phyloP scores from a whole-genome alignment of 1,284 basidiomycete species.

The Fistulina hepatica region DNA sequence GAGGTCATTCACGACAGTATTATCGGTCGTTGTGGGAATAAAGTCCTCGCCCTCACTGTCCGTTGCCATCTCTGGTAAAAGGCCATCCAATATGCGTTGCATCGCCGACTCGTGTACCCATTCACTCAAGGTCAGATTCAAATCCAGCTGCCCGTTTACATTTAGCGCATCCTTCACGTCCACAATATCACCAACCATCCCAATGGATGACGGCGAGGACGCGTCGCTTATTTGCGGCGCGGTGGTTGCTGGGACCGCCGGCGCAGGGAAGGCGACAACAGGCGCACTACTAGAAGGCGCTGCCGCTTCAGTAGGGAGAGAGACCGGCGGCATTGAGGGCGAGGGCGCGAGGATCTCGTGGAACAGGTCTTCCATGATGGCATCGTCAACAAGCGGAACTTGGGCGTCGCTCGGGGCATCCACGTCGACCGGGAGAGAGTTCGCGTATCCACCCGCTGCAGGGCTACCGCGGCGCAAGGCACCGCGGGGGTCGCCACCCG shows the following conservation, averaged over 20 bases:
- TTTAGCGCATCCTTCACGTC: background rate
- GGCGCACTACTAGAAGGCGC: too few species aligned
- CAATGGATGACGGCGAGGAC: background rate
- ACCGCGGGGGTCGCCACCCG: slow-evolving; percentile 74
- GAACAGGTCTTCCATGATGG: slow-evolving; percentile 52
- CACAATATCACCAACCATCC: background rate
- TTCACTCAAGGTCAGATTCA: background rate
- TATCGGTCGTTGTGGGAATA: too few species aligned
- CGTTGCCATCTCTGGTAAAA: too few species aligned
- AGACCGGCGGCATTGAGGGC: slow-evolving; percentile 27
- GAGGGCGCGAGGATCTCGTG: slow-evolving; percentile 55
- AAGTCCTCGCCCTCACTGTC: too few species aligned
- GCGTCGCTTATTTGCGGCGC: background rate
- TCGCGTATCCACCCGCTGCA: slow-evolving; percentile 73
- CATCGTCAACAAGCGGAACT: slow-evolving; percentile 37
- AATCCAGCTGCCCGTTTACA: slow-evolving; percentile 1
- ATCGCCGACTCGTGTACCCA: background rate
- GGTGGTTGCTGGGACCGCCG: background rate
- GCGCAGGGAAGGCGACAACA: background rate
- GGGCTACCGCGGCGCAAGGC: slow-evolving; percentile 54
- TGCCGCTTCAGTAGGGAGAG: slow-evolving; percentile 20
- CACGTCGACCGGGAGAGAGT: slow-evolving; percentile 16
- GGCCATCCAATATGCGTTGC: too few species aligned
- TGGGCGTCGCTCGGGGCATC: slow-evolving; percentile 11
- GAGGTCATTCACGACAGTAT: too few species aligned